Evolutionary conservation across 2,329 filamentous ascomycete species (phyloP).

Genomic region (Talaromyces sp.): DNA sequence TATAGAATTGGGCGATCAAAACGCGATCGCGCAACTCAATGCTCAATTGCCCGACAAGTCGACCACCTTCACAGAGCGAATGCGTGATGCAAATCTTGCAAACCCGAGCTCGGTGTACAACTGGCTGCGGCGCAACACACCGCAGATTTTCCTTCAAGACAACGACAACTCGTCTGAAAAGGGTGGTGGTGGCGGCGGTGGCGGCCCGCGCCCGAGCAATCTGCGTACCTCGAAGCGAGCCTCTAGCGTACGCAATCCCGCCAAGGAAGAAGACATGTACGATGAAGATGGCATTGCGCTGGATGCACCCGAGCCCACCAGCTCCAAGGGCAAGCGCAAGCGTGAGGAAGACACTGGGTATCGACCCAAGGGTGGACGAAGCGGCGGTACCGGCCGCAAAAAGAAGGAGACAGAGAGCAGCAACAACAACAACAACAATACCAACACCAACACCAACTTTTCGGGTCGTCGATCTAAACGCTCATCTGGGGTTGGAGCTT

Average conservation of each 20-base stretch:
- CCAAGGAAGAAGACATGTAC: conserved; percentile 37
- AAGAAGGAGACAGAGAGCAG: conserved; percentile 39
- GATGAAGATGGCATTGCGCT: conserved; percentile 40
- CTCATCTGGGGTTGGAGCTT: conserved; percentile 12
- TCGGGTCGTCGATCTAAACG: conserved; percentile 12
- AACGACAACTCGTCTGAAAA: conserved; percentile 50
- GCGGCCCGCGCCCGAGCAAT: conserved; percentile 32
- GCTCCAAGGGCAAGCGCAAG: conserved; percentile 42
- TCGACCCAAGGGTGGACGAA: conserved; percentile 43
- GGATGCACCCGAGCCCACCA: conserved; percentile 28
- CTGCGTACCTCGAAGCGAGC: conserved; percentile 39
- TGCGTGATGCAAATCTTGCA: conserved; percentile 55
- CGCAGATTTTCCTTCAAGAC: conserved; percentile 79
- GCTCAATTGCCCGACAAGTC: conserved; percentile 29
- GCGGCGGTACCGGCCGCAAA: conserved; percentile 29
- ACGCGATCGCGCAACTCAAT: conserved; percentile 51
- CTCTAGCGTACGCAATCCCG: conserved; percentile 20
- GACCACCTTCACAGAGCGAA: conserved; percentile 46
- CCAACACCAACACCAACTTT: conserved; percentile 24
- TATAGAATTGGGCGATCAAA: conserved; percentile 34
- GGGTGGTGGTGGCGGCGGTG: not conserved
- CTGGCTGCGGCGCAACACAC: conserved; percentile 83
- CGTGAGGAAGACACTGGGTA: conserved; percentile 45
- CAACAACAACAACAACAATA: conserved; percentile 35
- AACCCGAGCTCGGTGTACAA: conserved; percentile 94